Evolutionary conservation across 768 basidiomycete species (phyloP), one percentile per base, ranked within the genome.

Genomic region (Lactifluus hygrophoroides): DNA sequence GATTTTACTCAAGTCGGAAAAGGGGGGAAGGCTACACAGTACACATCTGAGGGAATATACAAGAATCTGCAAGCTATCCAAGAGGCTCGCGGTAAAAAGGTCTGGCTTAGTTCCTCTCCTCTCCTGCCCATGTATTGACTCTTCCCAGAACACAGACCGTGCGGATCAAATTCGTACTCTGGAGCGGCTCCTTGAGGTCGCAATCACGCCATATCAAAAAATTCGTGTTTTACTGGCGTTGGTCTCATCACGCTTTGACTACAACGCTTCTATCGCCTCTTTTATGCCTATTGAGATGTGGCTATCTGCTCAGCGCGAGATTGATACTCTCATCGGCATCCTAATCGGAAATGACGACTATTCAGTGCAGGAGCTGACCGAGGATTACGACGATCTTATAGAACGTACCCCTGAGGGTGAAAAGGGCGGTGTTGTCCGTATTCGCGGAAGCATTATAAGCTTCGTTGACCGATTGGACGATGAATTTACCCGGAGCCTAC

Each of bases 401-500:
- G 95, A 99, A 72, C 85, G 95, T 44, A 76, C 81, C 3, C 93
- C 94, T 8, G 76, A 79, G 28, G 75, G 79, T 9, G 87, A 91
- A 65, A 76, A 81, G 25, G 80, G 79, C 62, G 86, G 88, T 11
- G 68, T 86, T 45, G 93, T 98, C 57, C 81, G 84, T 58, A 88
- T 99, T 58, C 87, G 95, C 51, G 96, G 96, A 43, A 95, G 90
- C 68, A 83, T 99, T 70, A 95, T 98, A 72, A 91, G 90, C 68
- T 91, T 96, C 65, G 82, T 99, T 47, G 96, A 99, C 71, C 86
- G 94, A 53, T 74, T 99, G 47, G 96, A 98, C 69, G 96, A 98
- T 66, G 96, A 99, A 73, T 99, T 99, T 71, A 97, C 94, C 44
- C 90, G 90, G 68, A 94, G 91, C 66, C 74, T 99, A 34, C 96